phyloP scores from a whole-genome alignment of 257 asterid genomes.

The Cruciata laevipes region DNA sequence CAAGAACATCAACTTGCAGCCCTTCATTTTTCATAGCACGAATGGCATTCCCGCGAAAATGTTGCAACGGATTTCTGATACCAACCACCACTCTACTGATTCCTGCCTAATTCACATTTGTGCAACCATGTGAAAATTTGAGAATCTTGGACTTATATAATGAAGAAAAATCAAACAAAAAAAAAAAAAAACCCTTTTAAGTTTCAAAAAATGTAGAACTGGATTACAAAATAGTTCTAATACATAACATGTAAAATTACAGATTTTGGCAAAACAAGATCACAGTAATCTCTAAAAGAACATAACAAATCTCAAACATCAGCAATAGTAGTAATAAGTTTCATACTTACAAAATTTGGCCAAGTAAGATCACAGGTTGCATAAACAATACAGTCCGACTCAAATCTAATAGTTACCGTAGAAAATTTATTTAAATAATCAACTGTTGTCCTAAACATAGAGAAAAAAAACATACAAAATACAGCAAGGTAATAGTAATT shows the following conservation, averaged over 20 bases:
- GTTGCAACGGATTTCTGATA: conserved; percentile 85
- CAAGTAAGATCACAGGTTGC: neutral
- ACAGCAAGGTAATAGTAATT: neutral
- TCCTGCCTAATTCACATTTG: conserved; percentile 66
- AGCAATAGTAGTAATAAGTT: neutral
- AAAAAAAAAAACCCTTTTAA: neutral
- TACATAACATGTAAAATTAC: neutral
- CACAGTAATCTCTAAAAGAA: neutral
- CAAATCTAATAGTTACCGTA: neutral
- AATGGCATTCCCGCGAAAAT: conserved; percentile 83
- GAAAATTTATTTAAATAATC: neutral
- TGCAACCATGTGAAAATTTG: conserved; percentile 15
- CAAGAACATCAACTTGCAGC: conserved; percentile 80
- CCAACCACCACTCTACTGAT: conserved; percentile 85
- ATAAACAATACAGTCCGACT: neutral
- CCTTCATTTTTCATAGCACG: conserved; percentile 80
- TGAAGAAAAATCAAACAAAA: neutral
- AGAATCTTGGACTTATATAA: conserved; percentile 13
- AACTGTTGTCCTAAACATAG: neutral
- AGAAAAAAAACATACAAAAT: neutral
- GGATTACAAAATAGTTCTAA: neutral
- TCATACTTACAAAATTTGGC: neutral
- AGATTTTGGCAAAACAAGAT: neutral
- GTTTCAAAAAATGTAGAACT: neutral
- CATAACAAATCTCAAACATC: neutral